Evolutionary conservation across 495 filamentous ascomycete species (phyloP), one percentile per base, ranked within the genome.

Genomic region (Wilcoxina mikolae): DNA sequence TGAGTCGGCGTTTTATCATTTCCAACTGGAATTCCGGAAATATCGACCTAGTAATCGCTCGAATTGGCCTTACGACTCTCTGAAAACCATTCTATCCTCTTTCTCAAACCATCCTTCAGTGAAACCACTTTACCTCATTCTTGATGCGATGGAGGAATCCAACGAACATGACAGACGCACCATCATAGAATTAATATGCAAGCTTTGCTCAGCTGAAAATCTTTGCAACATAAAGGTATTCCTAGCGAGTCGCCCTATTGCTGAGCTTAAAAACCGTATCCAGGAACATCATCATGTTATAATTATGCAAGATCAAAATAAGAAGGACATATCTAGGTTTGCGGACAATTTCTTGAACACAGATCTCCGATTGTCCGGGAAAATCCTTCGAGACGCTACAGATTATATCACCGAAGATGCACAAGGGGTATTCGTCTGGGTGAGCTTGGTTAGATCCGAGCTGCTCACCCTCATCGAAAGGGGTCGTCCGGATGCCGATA

Each of bases 361-460:
- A 18, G 20, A n/a, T 7, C 23, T 25, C 45, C 4, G 17, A 20
- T 26, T 25, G 27, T 5, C 45, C 45, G 20, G 10, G 10, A 4
- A 25, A 27, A 48, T 26, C 45, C 25, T 48, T 28, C 45, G 7
- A 7, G 45, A 48, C 12, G 17, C 25, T 11, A 27, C 4, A 24
- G 10, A 48, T 4, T 41, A 48, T 17, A 49, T 63, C 23, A 20
- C 49, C 15, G 45, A 58, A 0, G 46, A 58, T 28, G 55, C 59
- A 1, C 47, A 59, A 23, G 59, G 56, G 9, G 56, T 61, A 18
- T 65, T 65, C 26, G 31, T 63, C n/a, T 65, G 60, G 62, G 54
- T 61, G 11, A 39, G 35, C 7, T 51, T 60, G 18, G 60, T 56
- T 51, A n/a, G 26, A 2, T n/a, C 49, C 11, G 54, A 59, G 27